phyloP scores from a whole-genome alignment of 345 rosid genomes.

The Cardamine chenopodiifolia region DNA sequence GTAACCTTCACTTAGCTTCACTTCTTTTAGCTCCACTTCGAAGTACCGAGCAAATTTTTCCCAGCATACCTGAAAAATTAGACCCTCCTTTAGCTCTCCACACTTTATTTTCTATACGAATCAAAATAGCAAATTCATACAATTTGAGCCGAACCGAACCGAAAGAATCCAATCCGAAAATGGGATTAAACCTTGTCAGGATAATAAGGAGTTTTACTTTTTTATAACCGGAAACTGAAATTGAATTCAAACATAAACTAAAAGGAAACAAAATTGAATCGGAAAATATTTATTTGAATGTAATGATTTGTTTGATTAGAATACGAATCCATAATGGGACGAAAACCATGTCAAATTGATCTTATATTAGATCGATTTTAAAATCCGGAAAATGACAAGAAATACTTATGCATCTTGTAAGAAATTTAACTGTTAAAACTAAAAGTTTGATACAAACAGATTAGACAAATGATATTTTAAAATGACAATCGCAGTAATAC shows the following conservation, averaged over 20 bases:
- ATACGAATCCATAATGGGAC: background rate
- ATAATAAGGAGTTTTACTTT: no score
- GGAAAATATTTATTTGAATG: no score
- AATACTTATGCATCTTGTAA: background rate
- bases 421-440: no score
- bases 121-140: background rate
- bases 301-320: background rate
- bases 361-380: background rate
- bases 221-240: no score
- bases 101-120: background rate
- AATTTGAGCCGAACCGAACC: background rate
- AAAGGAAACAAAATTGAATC: background rate
- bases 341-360: background rate
- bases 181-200: background rate
- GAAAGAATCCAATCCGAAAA: background rate
- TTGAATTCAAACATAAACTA: background rate
- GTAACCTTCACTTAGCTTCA: conserved; percentile 81
- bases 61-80: conserved; percentile 64
- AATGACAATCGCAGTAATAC: background rate
- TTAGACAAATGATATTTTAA: background rate
- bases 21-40: conserved; percentile 92
- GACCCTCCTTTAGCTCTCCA: background rate
- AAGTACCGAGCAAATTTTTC: conserved; percentile 94
- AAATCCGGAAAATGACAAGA: background rate
- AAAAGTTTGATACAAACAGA: background rate